Evolutionary conservation across 345 rosid species (phyloP).

Genomic region (Gossypium mustelinum): DNA sequence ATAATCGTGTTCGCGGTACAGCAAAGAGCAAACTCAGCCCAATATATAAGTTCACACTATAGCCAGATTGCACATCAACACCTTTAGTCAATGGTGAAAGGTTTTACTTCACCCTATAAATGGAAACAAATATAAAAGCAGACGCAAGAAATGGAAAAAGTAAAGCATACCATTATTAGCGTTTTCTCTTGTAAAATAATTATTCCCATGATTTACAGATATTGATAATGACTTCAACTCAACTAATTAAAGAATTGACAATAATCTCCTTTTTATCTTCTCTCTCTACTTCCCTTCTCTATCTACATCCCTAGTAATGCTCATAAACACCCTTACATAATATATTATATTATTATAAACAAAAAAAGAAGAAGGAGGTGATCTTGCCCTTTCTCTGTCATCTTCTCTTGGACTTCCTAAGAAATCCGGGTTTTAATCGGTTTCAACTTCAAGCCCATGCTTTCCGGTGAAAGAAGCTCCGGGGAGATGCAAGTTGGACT

Average conservation of each 20-base stretch:
- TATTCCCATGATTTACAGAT: constrained; percentile 32
- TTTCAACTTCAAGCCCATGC: constrained; percentile 95
- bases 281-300: constrained; percentile 21
- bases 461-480: constrained; percentile 92
- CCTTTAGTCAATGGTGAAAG: no score
- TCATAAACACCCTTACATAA: neutral
- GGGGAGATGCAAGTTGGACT: constrained; percentile 76
- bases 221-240: constrained; percentile 10
- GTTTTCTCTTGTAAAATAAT: constrained; percentile 12
- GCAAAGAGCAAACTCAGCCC: no score
- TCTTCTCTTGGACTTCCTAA: constrained; percentile 7
- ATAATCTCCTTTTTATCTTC: constrained; percentile 9
- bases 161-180: neutral
- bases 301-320: constrained; percentile 27
- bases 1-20: no score
- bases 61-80: no score
- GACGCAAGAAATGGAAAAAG: no score
- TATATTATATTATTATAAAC: constrained; percentile 1
- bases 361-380: constrained; percentile 9
- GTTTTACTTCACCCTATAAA: no score
- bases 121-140: no score
- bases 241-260: constrained; percentile 28
- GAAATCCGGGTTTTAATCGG: constrained; percentile 78
- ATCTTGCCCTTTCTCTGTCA: neutral
- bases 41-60: no score